These are phyloP conservation scores for Neurospora tetrasperma DNA, from an alignment of 495 filamentous ascomycete genomes.

Conservation along the genomic window DNA sequence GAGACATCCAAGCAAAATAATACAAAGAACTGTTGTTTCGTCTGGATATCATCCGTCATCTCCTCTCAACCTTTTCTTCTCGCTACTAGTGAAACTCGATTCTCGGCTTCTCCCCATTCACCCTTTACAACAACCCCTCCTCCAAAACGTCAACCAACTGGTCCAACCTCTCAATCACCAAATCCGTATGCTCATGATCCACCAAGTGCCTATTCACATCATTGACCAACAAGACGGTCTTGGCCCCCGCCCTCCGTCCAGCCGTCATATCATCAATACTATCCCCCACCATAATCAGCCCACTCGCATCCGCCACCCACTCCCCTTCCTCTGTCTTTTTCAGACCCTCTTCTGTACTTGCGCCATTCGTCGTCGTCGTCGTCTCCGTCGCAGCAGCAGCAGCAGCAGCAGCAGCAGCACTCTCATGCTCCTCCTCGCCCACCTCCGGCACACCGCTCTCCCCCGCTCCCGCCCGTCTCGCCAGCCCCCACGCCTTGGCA, in stretches of 20 bases:
- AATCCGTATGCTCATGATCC: slow-evolving; percentile 69
- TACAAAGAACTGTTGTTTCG: neutral
- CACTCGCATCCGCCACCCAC: slow-evolving; percentile 35
- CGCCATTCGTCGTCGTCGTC: neutral
- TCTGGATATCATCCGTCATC: neutral
- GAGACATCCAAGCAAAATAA: neutral
- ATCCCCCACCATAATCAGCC: slow-evolving; percentile 62
- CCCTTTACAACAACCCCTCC: slow-evolving; percentile 45
- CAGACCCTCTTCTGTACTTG: neutral
- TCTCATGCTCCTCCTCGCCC: slow-evolving; percentile 12
- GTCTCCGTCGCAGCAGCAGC: neutral
- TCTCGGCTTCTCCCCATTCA: neutral
- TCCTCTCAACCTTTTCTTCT: neutral
- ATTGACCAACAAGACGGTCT: slow-evolving; percentile 79
- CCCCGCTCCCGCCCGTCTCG: slow-evolving; percentile 38
- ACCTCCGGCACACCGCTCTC: slow-evolving; percentile 15
- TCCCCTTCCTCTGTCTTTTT: slow-evolving; percentile 13
- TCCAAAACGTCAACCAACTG: slow-evolving; percentile 64
- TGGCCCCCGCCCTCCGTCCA: slow-evolving; percentile 72
- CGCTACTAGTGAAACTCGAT: neutral
- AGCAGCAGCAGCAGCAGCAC: slow-evolving; percentile 1
- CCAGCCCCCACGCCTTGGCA: slow-evolving; percentile 59
- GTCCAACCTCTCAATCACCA: slow-evolving; percentile 54
- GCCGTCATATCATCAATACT: slow-evolving; percentile 91
- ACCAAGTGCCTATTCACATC: slow-evolving; percentile 65